These are phyloP conservation scores for Fusarium avenaceum DNA, from an alignment of 2,329 filamentous ascomycete species.

Conservation along the genomic window DNA sequence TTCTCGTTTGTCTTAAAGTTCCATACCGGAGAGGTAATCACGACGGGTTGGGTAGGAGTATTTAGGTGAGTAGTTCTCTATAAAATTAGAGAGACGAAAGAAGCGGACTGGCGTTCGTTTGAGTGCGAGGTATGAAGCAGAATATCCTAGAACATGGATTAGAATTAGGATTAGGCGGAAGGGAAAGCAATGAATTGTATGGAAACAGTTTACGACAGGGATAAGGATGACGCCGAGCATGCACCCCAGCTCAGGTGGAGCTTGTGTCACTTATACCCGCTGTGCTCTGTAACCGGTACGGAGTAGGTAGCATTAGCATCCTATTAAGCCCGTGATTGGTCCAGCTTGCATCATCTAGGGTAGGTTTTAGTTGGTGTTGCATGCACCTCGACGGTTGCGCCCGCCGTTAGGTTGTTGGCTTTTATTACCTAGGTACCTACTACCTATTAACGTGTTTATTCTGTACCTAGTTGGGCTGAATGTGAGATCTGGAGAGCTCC, in stretches of 20 bases:
- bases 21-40: slow-evolving; percentile 30
- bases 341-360: not conserved
- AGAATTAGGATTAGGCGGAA: not conserved
- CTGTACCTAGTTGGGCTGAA: too few relatives aligned
- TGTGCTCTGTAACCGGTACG: not conserved
- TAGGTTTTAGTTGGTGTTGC: not conserved
- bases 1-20: slow-evolving; percentile 40
- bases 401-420: not conserved
- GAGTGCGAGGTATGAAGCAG: slow-evolving; percentile 12
- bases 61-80: not conserved
- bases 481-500: not conserved
- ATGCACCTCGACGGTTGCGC: slow-evolving; percentile 14
- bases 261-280: not conserved
- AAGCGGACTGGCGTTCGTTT: not conserved
- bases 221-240: slow-evolving; percentile 33
- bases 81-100: not conserved
- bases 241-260: slow-evolving; percentile 31
- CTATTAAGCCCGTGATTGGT: not conserved
- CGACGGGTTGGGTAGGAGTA: not conserved
- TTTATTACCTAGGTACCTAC: too few relatives aligned
- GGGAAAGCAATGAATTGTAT: slow-evolving; percentile 7
- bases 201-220: slow-evolving; percentile 18
- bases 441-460: too few relatives aligned
- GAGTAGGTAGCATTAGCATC: not conserved
- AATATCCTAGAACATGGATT: slow-evolving; percentile 1